These are phyloP conservation scores for Leccinum subgranulosum DNA, from an alignment of 768 basidiomycete genomes.

Conservation along the genomic window DNA sequence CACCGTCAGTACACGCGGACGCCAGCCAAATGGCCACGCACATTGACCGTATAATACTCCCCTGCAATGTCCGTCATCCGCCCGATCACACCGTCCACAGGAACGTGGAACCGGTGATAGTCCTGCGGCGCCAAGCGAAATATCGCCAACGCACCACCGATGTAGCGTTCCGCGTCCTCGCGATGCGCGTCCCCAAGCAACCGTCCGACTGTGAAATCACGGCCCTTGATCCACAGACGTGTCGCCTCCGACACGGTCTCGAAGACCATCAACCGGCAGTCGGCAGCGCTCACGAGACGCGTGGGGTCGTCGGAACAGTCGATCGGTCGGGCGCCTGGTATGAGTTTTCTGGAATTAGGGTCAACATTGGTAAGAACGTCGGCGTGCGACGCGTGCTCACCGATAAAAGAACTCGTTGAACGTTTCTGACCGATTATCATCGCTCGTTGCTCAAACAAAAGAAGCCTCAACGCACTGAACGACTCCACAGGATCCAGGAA, in stretches of 20 bases:
- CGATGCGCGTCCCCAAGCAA: conserved; percentile 80
- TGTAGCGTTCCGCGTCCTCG: conserved; percentile 64
- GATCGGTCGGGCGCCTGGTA: conserved; percentile 73
- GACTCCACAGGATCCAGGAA: conserved; percentile 78
- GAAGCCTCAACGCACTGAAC: conserved; percentile 61
- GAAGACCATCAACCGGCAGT: conserved; percentile 96
- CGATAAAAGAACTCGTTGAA: conserved; percentile 94
- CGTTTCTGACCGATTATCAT: conserved; percentile 50
- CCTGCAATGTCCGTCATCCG: conserved; percentile 80
- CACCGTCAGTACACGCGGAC: background rate
- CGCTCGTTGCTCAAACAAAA: background rate
- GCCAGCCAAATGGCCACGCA: conserved; percentile 41
- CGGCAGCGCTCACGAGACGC: conserved; percentile 84
- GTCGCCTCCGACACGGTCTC: conserved; percentile 84
- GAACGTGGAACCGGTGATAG: conserved; percentile 91
- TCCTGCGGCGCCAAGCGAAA: conserved; percentile 94
- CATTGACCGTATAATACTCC: conserved; percentile 96
- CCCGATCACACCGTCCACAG: conserved; percentile 83
- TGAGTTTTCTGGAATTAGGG: conserved; percentile 65
- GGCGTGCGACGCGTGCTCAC: conserved; percentile 27
- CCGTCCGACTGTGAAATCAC: conserved; percentile 80
- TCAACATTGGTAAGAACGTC: background rate
- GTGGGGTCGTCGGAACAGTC: conserved; percentile 70
- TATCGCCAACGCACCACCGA: conserved; percentile 81
- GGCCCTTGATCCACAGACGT: conserved; percentile 93